Base-by-base conservation (phyloP, 352 stramenopile species). In the Pythium rishiriense region DNA sequence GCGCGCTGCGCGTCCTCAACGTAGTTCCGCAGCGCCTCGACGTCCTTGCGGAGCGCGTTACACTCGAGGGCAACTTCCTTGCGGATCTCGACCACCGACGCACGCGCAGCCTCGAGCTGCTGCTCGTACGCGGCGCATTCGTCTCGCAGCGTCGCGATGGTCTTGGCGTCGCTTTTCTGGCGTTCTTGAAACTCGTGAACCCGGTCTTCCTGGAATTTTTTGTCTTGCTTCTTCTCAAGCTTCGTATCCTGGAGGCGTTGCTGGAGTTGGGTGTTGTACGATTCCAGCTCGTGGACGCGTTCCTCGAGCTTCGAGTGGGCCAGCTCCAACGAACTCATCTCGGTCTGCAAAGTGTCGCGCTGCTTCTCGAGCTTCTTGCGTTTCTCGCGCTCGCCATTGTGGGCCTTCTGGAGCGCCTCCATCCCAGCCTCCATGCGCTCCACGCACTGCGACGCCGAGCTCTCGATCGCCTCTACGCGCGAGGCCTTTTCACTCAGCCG, bases 231-330 rank as follows among this genome's bases (percentile, higher is more conserved):
- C n/a, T 83, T 66, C 6, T 64, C 64, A n/a, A 64, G 48, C 25
- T 87, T 88, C 4, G 66, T 68, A 21, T 88, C 71, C n/a, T 78
- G 68, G 45, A 82, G 68, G 21, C 79, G 65, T n/a, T 81, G 62
- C 35, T 89, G 62, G 1, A 85, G 66, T 22, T 80, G 52, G 11
- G 22, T 25, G 2, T 69, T 52, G 33, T 79, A 75, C 5, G 55
- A 46, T 31, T 90, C 75, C 28, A 86, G 43, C 21, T 79, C 58
- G 4, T 65, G 43, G 4, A 81, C 61, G 19, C 78, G 72, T 0
- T 74, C 71, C 33, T 83, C 52, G 22, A 81, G 76, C 21, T 68
- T 57, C 0, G 50, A 54, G 6, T 65, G 64, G 12, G 73, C 58
- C 7, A 28, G 19, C 52, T 83, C 78, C 33, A 82, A 64, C n/a